Conservation (phyloP, 805 yeast species). For the Saturnispora dispora region DNA sequence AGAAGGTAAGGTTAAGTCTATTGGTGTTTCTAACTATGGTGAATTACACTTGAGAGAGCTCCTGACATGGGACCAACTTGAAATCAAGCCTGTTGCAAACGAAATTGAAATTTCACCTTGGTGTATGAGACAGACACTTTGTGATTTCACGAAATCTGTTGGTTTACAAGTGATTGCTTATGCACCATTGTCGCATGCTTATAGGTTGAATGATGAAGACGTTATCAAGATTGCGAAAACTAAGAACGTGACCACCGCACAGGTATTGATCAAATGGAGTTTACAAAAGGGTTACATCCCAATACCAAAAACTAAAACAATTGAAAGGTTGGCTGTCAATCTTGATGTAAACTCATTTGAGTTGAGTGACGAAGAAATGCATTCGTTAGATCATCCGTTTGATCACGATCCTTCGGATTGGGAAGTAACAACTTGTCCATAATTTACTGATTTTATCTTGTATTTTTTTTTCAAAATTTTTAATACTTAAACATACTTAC, state of each 20-base stretch:
- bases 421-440: slow-evolving; percentile 61
- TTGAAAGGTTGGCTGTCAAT: slow-evolving; percentile 45
- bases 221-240: slow-evolving; percentile 41
- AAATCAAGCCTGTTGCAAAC: slow-evolving; percentile 58
- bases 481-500: neutral
- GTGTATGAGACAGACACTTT: slow-evolving; percentile 59
- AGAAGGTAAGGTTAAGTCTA: slow-evolving; percentile 47
- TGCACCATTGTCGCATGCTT: slow-evolving; percentile 65
- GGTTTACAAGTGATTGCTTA: slow-evolving; percentile 63
- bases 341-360: slow-evolving; percentile 45
- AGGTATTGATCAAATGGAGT: slow-evolving; percentile 66
- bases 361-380: slow-evolving; percentile 34
- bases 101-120: slow-evolving; percentile 84
- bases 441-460: neutral
- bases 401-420: slow-evolving; percentile 69
- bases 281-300: slow-evolving; percentile 63
- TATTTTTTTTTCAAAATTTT: neutral
- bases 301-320: slow-evolving; percentile 54
- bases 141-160: slow-evolving; percentile 47
- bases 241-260: slow-evolving; percentile 45
- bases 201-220: slow-evolving; percentile 45
- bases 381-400: slow-evolving; percentile 37
- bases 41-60: slow-evolving; percentile 50
- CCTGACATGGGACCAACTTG: slow-evolving; percentile 45
- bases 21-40: slow-evolving; percentile 77